Evolutionary conservation across 1,284 basidiomycete genomes (phyloP), one percentile per base, ranked within the genome.

Genomic region (Cryptococcus wingfieldii): DNA sequence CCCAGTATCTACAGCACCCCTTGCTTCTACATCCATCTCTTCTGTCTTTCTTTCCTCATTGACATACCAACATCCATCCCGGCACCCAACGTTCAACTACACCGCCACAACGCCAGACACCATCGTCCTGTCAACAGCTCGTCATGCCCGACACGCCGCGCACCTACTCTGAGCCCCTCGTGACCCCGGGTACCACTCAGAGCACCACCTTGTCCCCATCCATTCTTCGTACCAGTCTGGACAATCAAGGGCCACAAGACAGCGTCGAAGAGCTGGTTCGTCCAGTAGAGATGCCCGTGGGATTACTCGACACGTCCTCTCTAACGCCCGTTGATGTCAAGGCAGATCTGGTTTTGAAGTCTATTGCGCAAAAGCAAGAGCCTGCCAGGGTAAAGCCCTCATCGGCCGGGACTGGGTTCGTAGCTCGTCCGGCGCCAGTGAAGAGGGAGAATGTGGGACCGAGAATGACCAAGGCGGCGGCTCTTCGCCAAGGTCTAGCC

Each of bases 401-500:
- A 34, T 9, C 7, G 9, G 16, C 39, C 3, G 47, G 25, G 53
- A 13, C 53, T 16, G 49, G 12, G n/a, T 70, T 70, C 59, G 62
- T 56, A 37, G 69, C 69, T 16, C 55, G 58, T 13, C 66, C 69
- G 7, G 69, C 63, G 6, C 69, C 69, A 2, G 53, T 41, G 6
- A 65, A 51, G 28, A 43, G 49, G 18, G 50, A 49, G 19, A 56
- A 53, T 13, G 50, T 64, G 2, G 70, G 67, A 14, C 70, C 70
- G 4, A 64, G 63, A 23, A 67, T 72, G 54, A 70, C 63, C 27
- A 72, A 72, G 49, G 48, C 67, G 5, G 66, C 70, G 0, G 69
- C 67, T 5, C 53, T 72, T 27, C 54, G 70, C 9, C 62, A 61
- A 50, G 68, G 68, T 4, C 51, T 72, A 13, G 51, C 62, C 16